Evolutionary conservation across 768 basidiomycete genomes (phyloP).

Genomic region (Hebeloma cylindrosporum): DNA sequence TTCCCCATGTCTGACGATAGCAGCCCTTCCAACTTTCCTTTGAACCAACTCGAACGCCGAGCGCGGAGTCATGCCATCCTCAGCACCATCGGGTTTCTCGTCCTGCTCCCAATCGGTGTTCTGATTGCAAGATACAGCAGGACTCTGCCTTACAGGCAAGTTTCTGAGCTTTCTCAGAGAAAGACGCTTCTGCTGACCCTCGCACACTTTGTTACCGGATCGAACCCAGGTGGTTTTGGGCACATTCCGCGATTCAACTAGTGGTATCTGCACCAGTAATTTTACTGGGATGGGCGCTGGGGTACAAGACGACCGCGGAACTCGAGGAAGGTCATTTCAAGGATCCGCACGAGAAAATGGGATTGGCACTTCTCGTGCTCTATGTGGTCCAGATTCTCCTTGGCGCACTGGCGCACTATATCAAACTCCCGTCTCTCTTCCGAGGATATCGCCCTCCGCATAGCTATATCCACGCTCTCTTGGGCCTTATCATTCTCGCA

Average conservation of each 20-base stretch:
- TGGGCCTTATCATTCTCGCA: constrained; percentile 55
- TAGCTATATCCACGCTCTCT: constrained; percentile 53
- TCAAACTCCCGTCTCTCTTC: constrained; percentile 44
- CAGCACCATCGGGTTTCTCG: constrained; percentile 51
- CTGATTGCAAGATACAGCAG: constrained; percentile 55
- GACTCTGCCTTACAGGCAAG: constrained; percentile 48
- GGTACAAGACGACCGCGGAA: constrained; percentile 34
- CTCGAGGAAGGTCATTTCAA: constrained; percentile 33
- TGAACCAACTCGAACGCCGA: constrained; percentile 30
- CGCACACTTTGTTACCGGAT: constrained; percentile 4
- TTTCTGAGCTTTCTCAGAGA: neutral
- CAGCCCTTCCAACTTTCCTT: constrained; percentile 6
- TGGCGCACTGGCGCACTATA: constrained; percentile 51
- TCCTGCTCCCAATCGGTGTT: constrained; percentile 58
- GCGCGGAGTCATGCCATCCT: constrained; percentile 52
- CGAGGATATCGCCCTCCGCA: constrained; percentile 45
- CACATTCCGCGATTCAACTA: constrained; percentile 51
- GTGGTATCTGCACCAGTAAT: constrained; percentile 54
- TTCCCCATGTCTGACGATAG: too few relatives aligned
- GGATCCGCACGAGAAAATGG: constrained; percentile 52
- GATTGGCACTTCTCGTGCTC: constrained; percentile 51
- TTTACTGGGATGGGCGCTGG: constrained; percentile 47
- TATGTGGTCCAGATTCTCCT: constrained; percentile 51
- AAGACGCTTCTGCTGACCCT: neutral
- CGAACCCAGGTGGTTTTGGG: constrained; percentile 54